Percentiles rank a stretch among this genome's conserved stretches.
These are phyloP conservation scores for Guadua angustifolia DNA, from an alignment of 176 grass and related monocot genomes.

Conservation along the genomic window DNA sequence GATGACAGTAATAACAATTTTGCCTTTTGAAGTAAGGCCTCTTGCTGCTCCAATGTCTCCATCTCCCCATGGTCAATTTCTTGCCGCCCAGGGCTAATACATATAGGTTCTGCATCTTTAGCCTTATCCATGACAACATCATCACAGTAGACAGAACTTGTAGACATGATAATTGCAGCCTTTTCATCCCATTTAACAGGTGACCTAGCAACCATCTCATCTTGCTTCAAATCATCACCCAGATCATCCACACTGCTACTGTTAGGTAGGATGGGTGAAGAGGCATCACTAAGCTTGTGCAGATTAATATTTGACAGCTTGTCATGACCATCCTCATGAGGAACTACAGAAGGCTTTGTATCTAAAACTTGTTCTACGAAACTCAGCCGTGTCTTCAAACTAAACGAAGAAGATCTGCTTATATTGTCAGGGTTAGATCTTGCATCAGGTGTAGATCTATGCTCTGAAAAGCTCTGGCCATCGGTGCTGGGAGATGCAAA, in stretches of 20 bases:
- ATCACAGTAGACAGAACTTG: slow-evolving; percentile 71
- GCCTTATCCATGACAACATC: slow-evolving; percentile 69
- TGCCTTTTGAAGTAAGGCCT: slow-evolving; percentile 54
- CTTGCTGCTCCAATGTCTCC: slow-evolving; percentile 50
- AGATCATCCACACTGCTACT: slow-evolving; percentile 34
- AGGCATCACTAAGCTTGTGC: slow-evolving; percentile 32
- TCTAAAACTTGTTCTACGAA: slow-evolving; percentile 66
- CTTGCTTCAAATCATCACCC: slow-evolving; percentile 48
- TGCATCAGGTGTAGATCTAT: slow-evolving; percentile 68
- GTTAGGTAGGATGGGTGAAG: slow-evolving; percentile 39
- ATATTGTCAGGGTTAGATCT: slow-evolving; percentile 71
- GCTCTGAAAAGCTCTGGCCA: slow-evolving; percentile 64
- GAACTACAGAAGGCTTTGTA: slow-evolving; percentile 47
- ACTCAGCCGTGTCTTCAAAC: slow-evolving; percentile 70
- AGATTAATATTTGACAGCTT: slow-evolving; percentile 47
- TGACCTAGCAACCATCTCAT: slow-evolving; percentile 44
- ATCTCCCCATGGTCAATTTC: slow-evolving; percentile 35
- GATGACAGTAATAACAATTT: slow-evolving; percentile 53
- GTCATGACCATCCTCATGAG: slow-evolving; percentile 48
- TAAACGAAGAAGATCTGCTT: slow-evolving; percentile 90
- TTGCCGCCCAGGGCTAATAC: slow-evolving; percentile 41
- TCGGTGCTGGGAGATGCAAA: slow-evolving; percentile 73
- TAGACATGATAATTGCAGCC: slow-evolving; percentile 64
- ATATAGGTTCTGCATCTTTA: slow-evolving; percentile 45
- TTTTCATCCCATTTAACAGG: slow-evolving; percentile 86